Evolutionary conservation across 2,329 filamentous ascomycete species (phyloP), one percentile per base, ranked within the genome.

Genomic region (Amphichorda felina): DNA sequence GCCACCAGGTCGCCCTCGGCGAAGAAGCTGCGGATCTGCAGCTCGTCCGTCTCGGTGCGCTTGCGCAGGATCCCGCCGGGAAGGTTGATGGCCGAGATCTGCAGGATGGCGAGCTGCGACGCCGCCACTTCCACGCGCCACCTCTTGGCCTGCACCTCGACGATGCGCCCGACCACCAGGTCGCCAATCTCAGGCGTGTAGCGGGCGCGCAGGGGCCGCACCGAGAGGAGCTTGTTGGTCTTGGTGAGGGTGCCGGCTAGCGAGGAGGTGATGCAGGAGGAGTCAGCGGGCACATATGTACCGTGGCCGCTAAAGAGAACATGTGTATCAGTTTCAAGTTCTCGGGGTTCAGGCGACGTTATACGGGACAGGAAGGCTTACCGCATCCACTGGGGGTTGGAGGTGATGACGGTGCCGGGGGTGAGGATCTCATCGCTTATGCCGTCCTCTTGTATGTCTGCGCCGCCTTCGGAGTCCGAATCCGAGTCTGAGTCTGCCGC

Each of bases 1-100:
- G 96, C 84, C 13, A 98, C 65, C 35, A 98, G 63, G 55, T 98
- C 91, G 10, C 91, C 91, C 59, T 98, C 91, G 37, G 82, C 79
- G 63, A 98, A 96, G 60, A 95, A 98, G n/a, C 79, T 85, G 34
- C 91, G 77, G 59, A 98, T 96, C 60, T 96, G 91, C 49, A 98
- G 70, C 64, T 96, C 91, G 57, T 98, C 91, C 13, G 91, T 93
- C 50, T 89, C 88, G 19, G 91, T 98, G 44, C 91, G 72, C 53
- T 89, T 83, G 39, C 91, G 76, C 49, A 95, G 68, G 44, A 94
- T 94, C 24, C 91, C 91, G 38, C 91, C 91, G 0, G 91, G 91
- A 3, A 98, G 66, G 55, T 98, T 98, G 60, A 98, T 96, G 41
- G 82, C 82, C 36, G 78, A 84, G 30, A 98, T 76, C 14, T 87